phyloP scores from a whole-genome alignment of 1,139 yeast genomes.

The Candida glucosophila region DNA sequence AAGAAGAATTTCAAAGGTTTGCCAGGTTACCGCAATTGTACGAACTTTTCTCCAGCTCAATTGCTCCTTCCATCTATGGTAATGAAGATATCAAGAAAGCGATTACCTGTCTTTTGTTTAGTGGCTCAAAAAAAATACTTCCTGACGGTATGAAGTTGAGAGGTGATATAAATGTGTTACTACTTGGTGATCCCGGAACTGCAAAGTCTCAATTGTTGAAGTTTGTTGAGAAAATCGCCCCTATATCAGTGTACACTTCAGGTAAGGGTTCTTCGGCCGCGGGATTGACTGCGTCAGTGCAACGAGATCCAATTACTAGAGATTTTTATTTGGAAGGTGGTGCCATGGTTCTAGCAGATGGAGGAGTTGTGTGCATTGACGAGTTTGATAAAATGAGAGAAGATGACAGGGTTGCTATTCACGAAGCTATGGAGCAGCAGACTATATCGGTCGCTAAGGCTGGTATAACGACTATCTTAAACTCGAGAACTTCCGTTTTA shows the following conservation, averaged over 20 bases:
- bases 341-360: slow-evolving; percentile 98
- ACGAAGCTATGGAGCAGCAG: slow-evolving; percentile 99
- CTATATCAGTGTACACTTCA: slow-evolving; percentile 91
- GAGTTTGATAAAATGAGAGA: slow-evolving; percentile 99
- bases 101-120: slow-evolving; percentile 83
- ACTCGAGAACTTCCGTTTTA: slow-evolving; percentile 89
- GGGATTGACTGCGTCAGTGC: slow-evolving; percentile 97
- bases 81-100: slow-evolving; percentile 89
- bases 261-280: slow-evolving; percentile 99
- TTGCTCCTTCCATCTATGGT: slow-evolving; percentile 96
- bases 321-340: slow-evolving; percentile 98
- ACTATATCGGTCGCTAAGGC: slow-evolving; percentile 99
- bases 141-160: slow-evolving; percentile 96
- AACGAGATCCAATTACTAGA: slow-evolving; percentile 78
- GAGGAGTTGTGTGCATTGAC: slow-evolving; percentile 98
- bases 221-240: slow-evolving; percentile 90
- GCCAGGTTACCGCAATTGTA: slow-evolving; percentile 80
- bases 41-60: slow-evolving; percentile 76
- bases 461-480: slow-evolving; percentile 92
- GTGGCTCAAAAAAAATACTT: slow-evolving; percentile 85
- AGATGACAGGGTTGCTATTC: slow-evolving; percentile 97
- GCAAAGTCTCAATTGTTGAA: slow-evolving; percentile 94
- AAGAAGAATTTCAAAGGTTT: slow-evolving; percentile 76
- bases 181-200: slow-evolving; percentile 98
- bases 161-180: slow-evolving; percentile 90